phyloP scores from a whole-genome alignment of 441 rosid species.

The Bruguiera hainesii region DNA sequence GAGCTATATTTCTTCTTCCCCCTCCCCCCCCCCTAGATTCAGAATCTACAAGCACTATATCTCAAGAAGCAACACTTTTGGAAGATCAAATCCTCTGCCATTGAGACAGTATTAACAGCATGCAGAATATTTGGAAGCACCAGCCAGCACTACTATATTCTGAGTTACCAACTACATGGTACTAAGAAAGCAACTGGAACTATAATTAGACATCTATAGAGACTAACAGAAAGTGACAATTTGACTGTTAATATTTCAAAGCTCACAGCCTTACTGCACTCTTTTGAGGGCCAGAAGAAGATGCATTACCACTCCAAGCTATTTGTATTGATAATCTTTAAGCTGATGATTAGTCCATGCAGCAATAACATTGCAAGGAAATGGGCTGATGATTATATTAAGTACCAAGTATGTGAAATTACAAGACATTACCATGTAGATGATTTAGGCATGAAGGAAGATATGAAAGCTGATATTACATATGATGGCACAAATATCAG shows the following conservation, averaged over 20 bases:
- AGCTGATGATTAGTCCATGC: not conserved
- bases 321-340: conserved; percentile 1
- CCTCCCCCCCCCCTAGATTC: not conserved
- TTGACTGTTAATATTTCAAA: not conserved
- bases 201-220: not conserved
- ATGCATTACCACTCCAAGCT: not conserved
- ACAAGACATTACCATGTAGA: not conserved
- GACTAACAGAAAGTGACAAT: not conserved
- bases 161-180: no score
- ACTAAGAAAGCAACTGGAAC: no score
- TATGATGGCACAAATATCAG: not conserved
- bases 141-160: no score
- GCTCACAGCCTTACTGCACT: not conserved
- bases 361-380: not conserved
- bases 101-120: no score
- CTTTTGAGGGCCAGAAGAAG: not conserved
- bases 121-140: no score
- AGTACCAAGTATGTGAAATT: not conserved
- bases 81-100: not conserved
- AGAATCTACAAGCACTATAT: conserved; percentile 3
- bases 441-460: no score
- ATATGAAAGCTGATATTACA: not conserved
- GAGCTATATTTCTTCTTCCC: not conserved
- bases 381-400: not conserved
- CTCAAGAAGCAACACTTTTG: conserved; percentile 3